Evolutionary conservation across 345 rosid species (phyloP), one percentile per base, ranked within the genome.

Genomic region (Acer negundo): DNA sequence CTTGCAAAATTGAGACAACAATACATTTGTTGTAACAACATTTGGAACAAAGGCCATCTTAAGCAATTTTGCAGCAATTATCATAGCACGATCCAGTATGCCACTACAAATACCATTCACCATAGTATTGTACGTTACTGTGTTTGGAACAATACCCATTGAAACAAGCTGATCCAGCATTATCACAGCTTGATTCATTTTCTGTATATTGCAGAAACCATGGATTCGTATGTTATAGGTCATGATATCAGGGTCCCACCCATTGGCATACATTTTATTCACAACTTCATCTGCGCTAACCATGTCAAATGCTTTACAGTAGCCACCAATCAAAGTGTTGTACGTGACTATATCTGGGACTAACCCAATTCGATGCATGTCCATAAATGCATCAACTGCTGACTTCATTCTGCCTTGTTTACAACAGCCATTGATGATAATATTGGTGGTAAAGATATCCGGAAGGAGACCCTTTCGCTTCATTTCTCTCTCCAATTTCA

Each of bases 21-120:
- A 77, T 19, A 83, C 75, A 70, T 92, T 92, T 67, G 75, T 74
- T 0, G 97, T 92, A 24, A 84, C 76, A 51, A 87, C 84, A 71
- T 92, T 86, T 40, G 97, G 94, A 77, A 86, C 73, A 78, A 90
- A 90, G 72, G 90, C 89, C 90, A 89, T 85, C 90, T 92, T 92
- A 53, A 92, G 85, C 87, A 92, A 82, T 74, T 89, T 92, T 61
- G 92, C 97, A 77, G 90, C 79, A 46, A 92, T 69, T 69, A 90
- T 79, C 84, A 87, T 79, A 16, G 93, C 94, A 62, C 85, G 88
- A 55, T 92, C 89, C 78, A 87, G 77, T 19, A 86, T 74, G 83
- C 86, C 93, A 69, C 72, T 82, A 80, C 92, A 90, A 56, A 82
- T 76, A 67, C 84, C 92, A 78, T 85, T 88, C 79, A 92, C 70